Base-by-base conservation (phyloP, 2,329 filamentous ascomycete genomes). In the Colletotrichum sojae region DNA sequence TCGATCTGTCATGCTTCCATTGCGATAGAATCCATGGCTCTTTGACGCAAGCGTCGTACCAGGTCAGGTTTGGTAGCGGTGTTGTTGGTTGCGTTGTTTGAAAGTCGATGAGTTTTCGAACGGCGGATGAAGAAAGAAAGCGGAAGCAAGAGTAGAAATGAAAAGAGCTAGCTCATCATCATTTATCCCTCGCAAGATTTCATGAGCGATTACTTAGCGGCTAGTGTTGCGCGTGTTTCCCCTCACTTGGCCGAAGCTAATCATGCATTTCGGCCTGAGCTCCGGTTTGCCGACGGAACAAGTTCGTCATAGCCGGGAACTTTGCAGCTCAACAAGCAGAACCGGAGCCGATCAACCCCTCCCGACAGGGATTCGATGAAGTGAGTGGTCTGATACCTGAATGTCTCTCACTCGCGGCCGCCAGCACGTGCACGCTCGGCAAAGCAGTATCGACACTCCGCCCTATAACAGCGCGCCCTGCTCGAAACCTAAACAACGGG, bases 1-100 rank as follows among this genome's bases (percentile, higher is more conserved):
- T 84, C 79, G 82, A 83, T 80, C 77, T 76, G 72, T 70, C 74
- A 78, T 76, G 75, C 71, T 72, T 77, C 75, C 74, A 77, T 78
- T 71, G 76, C 77, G 77, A 75, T 60, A 77, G 75, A 70, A 71
- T 69, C 70, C 71, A 71, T 73, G 61, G 71, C 73, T 75, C 68
- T 72, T 74, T 60, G 70, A 61, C 70, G 62, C 40, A 49, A 66
- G 36, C 55, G 49, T 55, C 66, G 62, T 69, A 69, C 66, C 66
- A 45, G 40, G 66, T 66, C 27, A 48, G 49, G 31, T 36, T 36
- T 36, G 31, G 31, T 53, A 9, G 25, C 4, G 22, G 5, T 22
- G 10, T 13, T 46, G 15, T 13, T 2, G 52, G 31, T 15, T 58
- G n/a, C 43, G 13, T 1, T 9, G 0, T 63, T 8, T 12, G 13